A percentile compares a stretch with the other conserved stretches of the same genome.
phyloP scores from a whole-genome alignment of 2,329 filamentous ascomycete species.

The Allantophomopsis cytisporea region DNA sequence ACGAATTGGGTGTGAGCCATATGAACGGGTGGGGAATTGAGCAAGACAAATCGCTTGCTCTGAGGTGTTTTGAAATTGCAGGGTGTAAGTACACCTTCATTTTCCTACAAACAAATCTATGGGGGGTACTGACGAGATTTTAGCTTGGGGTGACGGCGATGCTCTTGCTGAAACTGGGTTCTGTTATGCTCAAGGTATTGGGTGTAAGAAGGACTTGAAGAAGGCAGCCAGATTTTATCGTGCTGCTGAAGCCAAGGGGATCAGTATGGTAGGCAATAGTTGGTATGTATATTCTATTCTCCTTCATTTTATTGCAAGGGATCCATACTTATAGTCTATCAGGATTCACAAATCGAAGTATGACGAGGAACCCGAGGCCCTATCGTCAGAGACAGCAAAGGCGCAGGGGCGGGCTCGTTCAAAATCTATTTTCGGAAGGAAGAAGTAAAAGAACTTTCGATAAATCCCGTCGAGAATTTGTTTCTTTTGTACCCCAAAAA shows the following conservation, averaged over 20 bases:
- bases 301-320: background rate
- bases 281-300: constrained; percentile 49
- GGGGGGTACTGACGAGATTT: constrained; percentile 1
- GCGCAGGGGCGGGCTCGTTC: background rate
- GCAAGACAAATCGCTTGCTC: constrained; percentile 75
- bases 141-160: constrained; percentile 87
- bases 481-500: too few species aligned
- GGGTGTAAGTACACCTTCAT: constrained; percentile 44
- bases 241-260: constrained; percentile 79
- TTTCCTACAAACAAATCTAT: background rate
- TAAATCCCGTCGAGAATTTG: too few species aligned
- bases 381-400: constrained; percentile 15
- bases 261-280: constrained; percentile 96
- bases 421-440: too few species aligned
- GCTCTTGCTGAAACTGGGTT: constrained; percentile 89
- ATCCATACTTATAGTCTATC: background rate
- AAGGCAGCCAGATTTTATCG: constrained; percentile 88
- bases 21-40: constrained; percentile 98
- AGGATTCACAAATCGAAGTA: constrained; percentile 76
- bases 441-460: constrained; percentile 10
- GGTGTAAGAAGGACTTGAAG: constrained; percentile 91
- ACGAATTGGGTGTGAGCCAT: constrained; percentile 90
- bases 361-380: constrained; percentile 25
- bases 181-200: constrained; percentile 87
- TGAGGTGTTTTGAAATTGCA: constrained; percentile 93